Evolutionary conservation across 1,284 basidiomycete genomes (phyloP), one percentile per base, ranked within the genome.

Genomic region (Thelephora terrestris): DNA sequence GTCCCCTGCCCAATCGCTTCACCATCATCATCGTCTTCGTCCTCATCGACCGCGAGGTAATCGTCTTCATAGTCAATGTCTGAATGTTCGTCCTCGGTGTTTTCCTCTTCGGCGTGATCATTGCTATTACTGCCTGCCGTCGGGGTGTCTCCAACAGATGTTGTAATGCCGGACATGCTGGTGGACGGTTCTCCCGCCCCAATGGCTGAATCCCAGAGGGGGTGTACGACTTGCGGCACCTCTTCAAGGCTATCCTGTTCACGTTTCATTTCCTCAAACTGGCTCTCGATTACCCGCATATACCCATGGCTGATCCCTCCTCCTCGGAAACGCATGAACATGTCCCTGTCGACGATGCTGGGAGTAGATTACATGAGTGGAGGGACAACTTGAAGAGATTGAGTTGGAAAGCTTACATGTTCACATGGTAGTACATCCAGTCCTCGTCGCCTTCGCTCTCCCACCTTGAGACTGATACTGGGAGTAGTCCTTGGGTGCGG

Each of bases 401-500:
- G 17, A 14, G 23, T 20, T 7, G 7, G 12, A 21, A 52, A 7
- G 59, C 64, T 49, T 43, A 70, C 69, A 62, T 59, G 27, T 60
- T 61, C 1, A 69, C 59, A 55, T 68, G 67, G 36, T 60, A 67
- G 40, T 50, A 59, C 1, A 47, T 25, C 59, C 61, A 73, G 29
- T 72, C 67, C 25, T 59, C 49, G 9, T 57, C 43, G 36, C 34
- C 40, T 36, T 61, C 57, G 1, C 37, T 46, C 21, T 45, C 42
- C 1, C 12, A 37, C 2, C 50, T 53, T 5, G 58, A 56, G 9
- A 62, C 38, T 16, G 63, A 68, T 3, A 51, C 52, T 3, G 46
- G 46, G 5, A 69, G 50, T 12, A 58, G 40, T 1, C 53, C 50
- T 0, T 17, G 21, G 0, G 64, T 69, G 0, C 38, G 39, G 4